A percentile compares a stretch with the other conserved stretches of the same genome.
Evolutionary conservation across 2,329 filamentous ascomycete genomes (phyloP).

Genomic region (Phaeophleospora eucalypticola): DNA sequence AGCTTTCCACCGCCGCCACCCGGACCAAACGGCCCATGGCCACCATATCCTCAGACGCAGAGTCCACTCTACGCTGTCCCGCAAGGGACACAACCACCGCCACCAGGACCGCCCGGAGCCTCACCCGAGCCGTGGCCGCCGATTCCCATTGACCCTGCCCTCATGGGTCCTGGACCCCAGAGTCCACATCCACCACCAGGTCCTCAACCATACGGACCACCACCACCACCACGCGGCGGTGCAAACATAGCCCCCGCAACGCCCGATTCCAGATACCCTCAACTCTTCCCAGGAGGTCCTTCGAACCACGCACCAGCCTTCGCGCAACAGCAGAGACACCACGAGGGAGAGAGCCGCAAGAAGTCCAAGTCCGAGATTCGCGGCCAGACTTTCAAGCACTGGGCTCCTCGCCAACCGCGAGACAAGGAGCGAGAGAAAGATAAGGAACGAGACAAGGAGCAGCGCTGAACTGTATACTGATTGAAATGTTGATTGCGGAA

Average conservation of each 20-base stretch:
- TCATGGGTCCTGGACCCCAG: neutral
- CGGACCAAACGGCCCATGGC: constrained; percentile 3
- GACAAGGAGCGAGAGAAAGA: neutral
- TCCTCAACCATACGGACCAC: neutral
- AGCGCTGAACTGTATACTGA: neutral
- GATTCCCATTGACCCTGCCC: neutral
- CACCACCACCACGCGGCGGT: too few species aligned
- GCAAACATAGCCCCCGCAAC: neutral
- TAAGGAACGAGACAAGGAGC: neutral
- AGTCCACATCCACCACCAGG: neutral
- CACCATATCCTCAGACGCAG: constrained; percentile 3
- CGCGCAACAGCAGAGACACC: constrained; percentile 25
- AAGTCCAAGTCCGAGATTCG: neutral
- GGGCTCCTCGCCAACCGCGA: neutral
- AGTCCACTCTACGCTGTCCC: constrained; percentile 11
- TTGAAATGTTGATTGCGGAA: too few species aligned
- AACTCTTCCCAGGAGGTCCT: constrained; percentile 8
- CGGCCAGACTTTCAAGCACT: constrained; percentile 1
- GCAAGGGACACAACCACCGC: constrained; percentile 5
- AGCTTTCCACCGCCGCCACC: constrained; percentile 12
- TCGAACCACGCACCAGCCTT: constrained; percentile 25
- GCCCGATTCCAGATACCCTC: neutral
- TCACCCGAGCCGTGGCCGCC: constrained; percentile 6
- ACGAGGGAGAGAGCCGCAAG: constrained; percentile 6
- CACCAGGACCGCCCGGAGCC: constrained; percentile 6